A percentile compares a stretch with the other conserved stretches of the same genome.
phyloP scores from a whole-genome alignment of 2,329 filamentous ascomycete genomes.

The Diaporthe destruens region DNA sequence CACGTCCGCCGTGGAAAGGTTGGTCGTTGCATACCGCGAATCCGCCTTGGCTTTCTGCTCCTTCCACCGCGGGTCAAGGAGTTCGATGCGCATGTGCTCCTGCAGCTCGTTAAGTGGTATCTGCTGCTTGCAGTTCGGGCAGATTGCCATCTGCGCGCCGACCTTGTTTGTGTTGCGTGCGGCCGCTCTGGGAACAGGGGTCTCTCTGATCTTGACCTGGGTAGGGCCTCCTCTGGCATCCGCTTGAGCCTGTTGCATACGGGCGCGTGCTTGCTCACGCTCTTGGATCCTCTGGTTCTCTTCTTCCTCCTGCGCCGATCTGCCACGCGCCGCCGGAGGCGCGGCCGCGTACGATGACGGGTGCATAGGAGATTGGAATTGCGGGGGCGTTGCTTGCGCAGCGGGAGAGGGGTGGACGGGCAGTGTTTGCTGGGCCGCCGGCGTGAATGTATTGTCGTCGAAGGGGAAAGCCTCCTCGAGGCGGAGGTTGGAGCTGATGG shows the following conservation, averaged over 20 bases:
- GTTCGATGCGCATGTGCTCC: conserved; percentile 93
- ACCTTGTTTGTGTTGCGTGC: conserved; percentile 76
- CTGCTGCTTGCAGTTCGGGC: conserved; percentile 92
- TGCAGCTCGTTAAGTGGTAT: conserved; percentile 90
- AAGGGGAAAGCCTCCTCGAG: conserved; percentile 97
- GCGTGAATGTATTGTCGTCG: conserved; percentile 69
- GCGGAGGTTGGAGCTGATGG: conserved; percentile 82
- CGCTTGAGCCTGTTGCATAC: conserved; percentile 82
- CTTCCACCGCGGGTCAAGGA: conserved; percentile 94
- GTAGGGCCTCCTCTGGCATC: conserved; percentile 76
- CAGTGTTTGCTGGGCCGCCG: conserved; percentile 55
- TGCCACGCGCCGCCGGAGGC: conserved; percentile 50
- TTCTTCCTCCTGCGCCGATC: conserved; percentile 68
- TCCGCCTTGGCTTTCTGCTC: conserved; percentile 94
- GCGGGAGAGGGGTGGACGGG: conserved; percentile 60
- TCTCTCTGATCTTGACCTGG: conserved; percentile 91
- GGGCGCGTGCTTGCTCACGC: conserved; percentile 68
- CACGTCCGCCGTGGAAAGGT: conserved; percentile 86
- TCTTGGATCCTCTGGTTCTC: conserved; percentile 74
- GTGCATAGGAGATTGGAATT: conserved; percentile 47
- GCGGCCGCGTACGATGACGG: conserved; percentile 53
- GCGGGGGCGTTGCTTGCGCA: conserved; percentile 50
- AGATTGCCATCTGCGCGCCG: conserved; percentile 77
- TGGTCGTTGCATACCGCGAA: conserved; percentile 85
- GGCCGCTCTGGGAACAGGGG: conserved; percentile 89